phyloP scores from a whole-genome alignment of 352 stramenopile genomes.

The Globisporangium acanthophoron region DNA sequence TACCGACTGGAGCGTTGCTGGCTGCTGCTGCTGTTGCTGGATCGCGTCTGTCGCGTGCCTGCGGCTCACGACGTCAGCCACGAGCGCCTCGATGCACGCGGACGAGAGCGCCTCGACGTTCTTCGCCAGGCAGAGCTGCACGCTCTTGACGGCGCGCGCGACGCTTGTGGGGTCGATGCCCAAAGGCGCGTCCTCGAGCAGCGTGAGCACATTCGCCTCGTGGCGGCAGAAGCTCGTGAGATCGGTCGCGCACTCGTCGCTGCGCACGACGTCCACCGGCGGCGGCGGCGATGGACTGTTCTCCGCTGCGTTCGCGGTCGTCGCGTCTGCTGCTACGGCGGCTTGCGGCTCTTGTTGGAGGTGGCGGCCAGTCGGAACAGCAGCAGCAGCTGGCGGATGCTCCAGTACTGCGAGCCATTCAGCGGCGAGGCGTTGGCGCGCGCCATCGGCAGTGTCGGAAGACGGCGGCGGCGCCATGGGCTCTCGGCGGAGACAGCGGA shows the following conservation, averaged over 20 bases:
- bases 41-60: conserved; percentile 1
- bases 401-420: not conserved
- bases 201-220: conserved; percentile 43
- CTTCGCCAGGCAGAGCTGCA: conserved; percentile 46
- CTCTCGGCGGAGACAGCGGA: too few species aligned
- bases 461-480: not conserved
- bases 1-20: conserved; percentile 4
- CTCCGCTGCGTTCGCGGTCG: not conserved
- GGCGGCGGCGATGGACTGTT: not conserved
- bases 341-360: not conserved
- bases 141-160: conserved; percentile 29
- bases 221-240: conserved; percentile 31
- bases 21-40: not conserved
- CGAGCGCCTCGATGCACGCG: conserved; percentile 39
- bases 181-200: conserved; percentile 31
- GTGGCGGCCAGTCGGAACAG: not conserved
- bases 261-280: not conserved
- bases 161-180: conserved; percentile 29
- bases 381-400: not conserved
- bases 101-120: conserved; percentile 52
- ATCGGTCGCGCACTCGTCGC: conserved; percentile 32
- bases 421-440: not conserved
- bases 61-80: conserved; percentile 16
- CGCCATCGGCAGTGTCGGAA: too few species aligned
- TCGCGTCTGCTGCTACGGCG: not conserved